Evolutionary conservation across 352 stramenopile species (phyloP).

Genomic region (Bremia lactucae): DNA sequence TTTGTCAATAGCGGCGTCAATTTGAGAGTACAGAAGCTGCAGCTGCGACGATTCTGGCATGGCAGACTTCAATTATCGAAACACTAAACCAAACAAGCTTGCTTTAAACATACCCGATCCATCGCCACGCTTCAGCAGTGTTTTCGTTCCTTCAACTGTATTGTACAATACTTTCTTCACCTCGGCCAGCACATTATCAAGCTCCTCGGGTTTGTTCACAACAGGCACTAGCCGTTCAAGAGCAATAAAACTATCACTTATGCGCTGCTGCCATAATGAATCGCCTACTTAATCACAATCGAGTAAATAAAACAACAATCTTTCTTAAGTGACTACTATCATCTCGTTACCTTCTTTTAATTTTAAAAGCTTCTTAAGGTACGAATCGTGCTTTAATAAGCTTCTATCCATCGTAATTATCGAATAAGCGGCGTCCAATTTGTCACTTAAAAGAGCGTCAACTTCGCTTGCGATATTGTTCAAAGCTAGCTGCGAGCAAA

Average conservation of each 20-base stretch:
- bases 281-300: slow-evolving; percentile 8
- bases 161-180: slow-evolving; percentile 39
- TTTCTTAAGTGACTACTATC: neutral
- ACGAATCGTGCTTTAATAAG: slow-evolving; percentile 36
- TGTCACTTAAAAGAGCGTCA: slow-evolving; percentile 36
- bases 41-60: slow-evolving; percentile 18
- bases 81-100: neutral
- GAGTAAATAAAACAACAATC: neutral
- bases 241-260: slow-evolving; percentile 36
- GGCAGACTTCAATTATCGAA: slow-evolving; percentile 1
- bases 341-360: slow-evolving; percentile 19
- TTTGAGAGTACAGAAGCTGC: slow-evolving; percentile 30
- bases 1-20: slow-evolving; percentile 41
- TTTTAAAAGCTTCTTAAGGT: slow-evolving; percentile 47
- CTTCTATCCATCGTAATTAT: slow-evolving; percentile 50
- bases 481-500: slow-evolving; percentile 22
- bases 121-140: slow-evolving; percentile 4
- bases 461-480: slow-evolving; percentile 46
- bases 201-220: slow-evolving; percentile 48
- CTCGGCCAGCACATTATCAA: slow-evolving; percentile 40
- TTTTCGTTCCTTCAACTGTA: slow-evolving; percentile 8
- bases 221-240: slow-evolving; percentile 35
- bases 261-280: slow-evolving; percentile 45
- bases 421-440: slow-evolving; percentile 40
- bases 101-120: slow-evolving; percentile 6